Evolutionary conservation across 2,329 filamentous ascomycete species (phyloP).

Genomic region (Trichophyton simii): DNA sequence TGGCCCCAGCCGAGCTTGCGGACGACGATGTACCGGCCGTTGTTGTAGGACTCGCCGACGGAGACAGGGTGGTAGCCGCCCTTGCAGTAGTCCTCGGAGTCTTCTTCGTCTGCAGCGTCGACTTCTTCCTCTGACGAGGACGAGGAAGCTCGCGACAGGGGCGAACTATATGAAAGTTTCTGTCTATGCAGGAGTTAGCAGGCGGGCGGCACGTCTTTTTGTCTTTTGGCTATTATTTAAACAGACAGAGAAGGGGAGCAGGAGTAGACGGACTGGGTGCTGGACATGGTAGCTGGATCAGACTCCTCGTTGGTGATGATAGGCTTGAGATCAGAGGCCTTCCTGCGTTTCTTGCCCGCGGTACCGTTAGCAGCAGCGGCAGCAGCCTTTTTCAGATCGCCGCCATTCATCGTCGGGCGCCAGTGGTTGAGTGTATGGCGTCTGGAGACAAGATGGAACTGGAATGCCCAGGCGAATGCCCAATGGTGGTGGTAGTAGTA

Average conservation of each 20-base stretch:
- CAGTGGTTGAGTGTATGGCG: background rate
- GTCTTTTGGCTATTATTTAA: background rate
- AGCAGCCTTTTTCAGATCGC: slow-evolving; percentile 46
- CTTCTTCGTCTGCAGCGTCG: slow-evolving; percentile 93
- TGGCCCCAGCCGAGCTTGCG: slow-evolving; percentile 97
- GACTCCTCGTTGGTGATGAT: slow-evolving; percentile 50
- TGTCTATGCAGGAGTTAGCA: background rate
- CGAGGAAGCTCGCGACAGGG: slow-evolving; percentile 52
- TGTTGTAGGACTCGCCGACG: slow-evolving; percentile 93
- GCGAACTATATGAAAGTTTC: slow-evolving; percentile 20
- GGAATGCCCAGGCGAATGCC: background rate
- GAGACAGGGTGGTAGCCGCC: slow-evolving; percentile 93
- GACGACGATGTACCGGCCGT: slow-evolving; percentile 90
- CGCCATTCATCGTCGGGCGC: slow-evolving; percentile 43
- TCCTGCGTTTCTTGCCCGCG: slow-evolving; percentile 52
- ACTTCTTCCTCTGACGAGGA: slow-evolving; percentile 75
- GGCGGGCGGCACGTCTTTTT: background rate
- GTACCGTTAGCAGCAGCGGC: slow-evolving; percentile 38
- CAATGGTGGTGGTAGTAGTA: background rate
- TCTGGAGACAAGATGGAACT: background rate
- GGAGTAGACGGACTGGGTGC: background rate
- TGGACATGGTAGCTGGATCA: slow-evolving; percentile 17
- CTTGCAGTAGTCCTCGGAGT: slow-evolving; percentile 98
- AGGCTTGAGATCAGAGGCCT: slow-evolving; percentile 51
- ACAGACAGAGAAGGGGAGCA: background rate